phyloP scores from a whole-genome alignment of 1,284 basidiomycete genomes.

The Microbotryum saponariae region DNA sequence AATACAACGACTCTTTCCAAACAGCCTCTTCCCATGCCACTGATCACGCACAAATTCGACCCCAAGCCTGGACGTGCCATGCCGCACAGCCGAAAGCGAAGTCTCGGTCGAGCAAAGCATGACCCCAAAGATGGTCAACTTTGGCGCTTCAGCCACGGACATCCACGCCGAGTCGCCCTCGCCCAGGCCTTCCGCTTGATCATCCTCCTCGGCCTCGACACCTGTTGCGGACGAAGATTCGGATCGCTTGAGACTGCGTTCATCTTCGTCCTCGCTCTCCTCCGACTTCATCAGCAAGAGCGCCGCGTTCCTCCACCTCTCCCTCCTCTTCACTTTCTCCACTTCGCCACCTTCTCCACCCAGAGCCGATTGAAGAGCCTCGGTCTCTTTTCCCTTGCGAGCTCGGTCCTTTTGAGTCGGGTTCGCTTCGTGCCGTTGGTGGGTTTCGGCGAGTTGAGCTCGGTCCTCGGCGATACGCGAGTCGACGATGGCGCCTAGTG shows the following conservation, averaged over 20 bases:
- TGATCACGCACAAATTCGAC: background rate
- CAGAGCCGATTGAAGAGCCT: too few relatives aligned
- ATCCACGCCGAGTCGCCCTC: constrained; percentile 6
- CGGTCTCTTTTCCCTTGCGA: background rate
- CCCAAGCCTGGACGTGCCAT: background rate
- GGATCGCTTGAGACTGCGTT: too few relatives aligned
- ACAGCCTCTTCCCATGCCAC: constrained; percentile 3
- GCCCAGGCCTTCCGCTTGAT: background rate
- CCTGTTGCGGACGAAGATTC: background rate
- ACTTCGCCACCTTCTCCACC: background rate
- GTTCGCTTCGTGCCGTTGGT: background rate
- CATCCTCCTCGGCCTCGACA: background rate
- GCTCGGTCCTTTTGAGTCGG: background rate
- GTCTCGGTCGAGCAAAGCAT: constrained; percentile 5
- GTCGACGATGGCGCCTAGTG: too few relatives aligned
- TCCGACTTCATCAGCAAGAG: background rate
- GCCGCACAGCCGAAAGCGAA: constrained; percentile 4
- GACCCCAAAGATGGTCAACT: constrained; percentile 3
- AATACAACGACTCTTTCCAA: constrained; percentile 2
- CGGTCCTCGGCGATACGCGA: background rate
- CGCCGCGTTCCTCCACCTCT: constrained; percentile 2
- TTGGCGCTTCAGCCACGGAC: constrained; percentile 2
- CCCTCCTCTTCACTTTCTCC: constrained; percentile 1
- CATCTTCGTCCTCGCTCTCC: background rate
- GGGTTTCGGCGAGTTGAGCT: background rate